Base-by-base conservation (phyloP, 2,329 filamentous ascomycete species). In the Chaetomium sp. region DNA sequence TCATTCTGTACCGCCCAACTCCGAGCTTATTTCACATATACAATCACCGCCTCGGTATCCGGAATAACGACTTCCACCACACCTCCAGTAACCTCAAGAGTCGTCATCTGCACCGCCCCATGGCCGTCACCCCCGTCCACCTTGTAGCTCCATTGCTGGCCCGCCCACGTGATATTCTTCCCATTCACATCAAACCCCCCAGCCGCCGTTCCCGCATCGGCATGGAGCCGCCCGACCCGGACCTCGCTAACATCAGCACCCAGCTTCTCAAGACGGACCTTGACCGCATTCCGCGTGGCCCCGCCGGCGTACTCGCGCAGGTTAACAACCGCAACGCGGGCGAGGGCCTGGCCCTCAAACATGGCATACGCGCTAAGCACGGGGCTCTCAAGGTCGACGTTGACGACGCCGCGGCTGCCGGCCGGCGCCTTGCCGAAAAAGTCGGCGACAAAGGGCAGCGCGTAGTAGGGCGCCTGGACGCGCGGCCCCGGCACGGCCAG, bases 1-100 rank as follows among this genome's bases (percentile, higher is more conserved):
- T n/a, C n/a, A n/a, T n/a, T n/a, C n/a, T n/a, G n/a, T n/a, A n/a
- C n/a, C n/a, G n/a, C n/a, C n/a, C n/a, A n/a, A n/a, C n/a, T n/a
- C n/a, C n/a, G n/a, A 25, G 47, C 47, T 25, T 50, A 50, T 50
- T 50, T 50, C 47, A 50, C 47, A 50, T 25, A 50, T 25, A 50
- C 47, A 27, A 50, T 50, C 47, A 25, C 47, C 47, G 47, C 47
- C 47, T 50, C 47, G 10, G 47, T 50, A 50, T 50, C 47, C 21
- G 23, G 21, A 27, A 25, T 16, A 16, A 50, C 47, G 47, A 50
- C 12, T 50, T 50, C 23, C 3, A 16, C 47, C 23, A 50, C 47
- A 25, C 47, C 47, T 25, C 23, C 47, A 3, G 47, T 23, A 27
- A 50, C 47, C 10, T 12, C 21, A 27, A 50, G 47, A 25, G 47